phyloP scores from a whole-genome alignment of 805 yeast species.

The Wickerhamiella qilinensis region DNA sequence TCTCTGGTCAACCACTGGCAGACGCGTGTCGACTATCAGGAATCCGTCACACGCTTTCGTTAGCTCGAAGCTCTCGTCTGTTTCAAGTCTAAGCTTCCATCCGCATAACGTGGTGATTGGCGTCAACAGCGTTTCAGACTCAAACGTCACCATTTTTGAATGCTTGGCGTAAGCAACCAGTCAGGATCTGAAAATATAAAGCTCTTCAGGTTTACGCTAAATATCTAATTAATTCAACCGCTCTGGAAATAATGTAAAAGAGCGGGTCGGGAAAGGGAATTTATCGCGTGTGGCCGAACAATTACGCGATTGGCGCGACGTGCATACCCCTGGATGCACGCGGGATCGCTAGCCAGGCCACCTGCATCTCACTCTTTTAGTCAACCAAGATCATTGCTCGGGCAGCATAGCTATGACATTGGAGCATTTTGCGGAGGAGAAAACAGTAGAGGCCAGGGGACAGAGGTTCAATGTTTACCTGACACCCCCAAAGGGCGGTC shows the following conservation, averaged over 20 bases:
- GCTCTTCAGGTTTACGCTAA: no score
- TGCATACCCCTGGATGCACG: no score
- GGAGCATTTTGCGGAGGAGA: conserved; percentile 1
- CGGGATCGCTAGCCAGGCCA: no score
- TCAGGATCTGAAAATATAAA: no score
- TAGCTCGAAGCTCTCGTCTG: conserved; percentile 25
- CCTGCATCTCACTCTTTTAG: no score
- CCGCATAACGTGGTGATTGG: conserved; percentile 94
- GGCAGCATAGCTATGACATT: no score
- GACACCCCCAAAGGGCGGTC: conserved; percentile 33
- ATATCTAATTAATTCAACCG: not conserved
- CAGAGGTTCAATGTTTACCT: conserved; percentile 25
- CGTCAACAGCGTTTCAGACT: conserved; percentile 31
- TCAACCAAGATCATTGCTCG: no score
- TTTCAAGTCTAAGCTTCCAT: conserved; percentile 60
- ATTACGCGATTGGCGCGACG: no score
- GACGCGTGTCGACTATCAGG: conserved; percentile 41
- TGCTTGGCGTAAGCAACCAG: not conserved
- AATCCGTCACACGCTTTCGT: conserved; percentile 16
- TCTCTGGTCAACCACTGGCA: conserved; percentile 77
- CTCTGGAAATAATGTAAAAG: no score
- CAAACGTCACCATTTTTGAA: conserved; percentile 6
- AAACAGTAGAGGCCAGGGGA: conserved; percentile 1
- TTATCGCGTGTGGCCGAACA: no score
- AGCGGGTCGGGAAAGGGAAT: no score